Conservation (phyloP, 345 rosid species). For the Bruguiera sexangula region DNA sequence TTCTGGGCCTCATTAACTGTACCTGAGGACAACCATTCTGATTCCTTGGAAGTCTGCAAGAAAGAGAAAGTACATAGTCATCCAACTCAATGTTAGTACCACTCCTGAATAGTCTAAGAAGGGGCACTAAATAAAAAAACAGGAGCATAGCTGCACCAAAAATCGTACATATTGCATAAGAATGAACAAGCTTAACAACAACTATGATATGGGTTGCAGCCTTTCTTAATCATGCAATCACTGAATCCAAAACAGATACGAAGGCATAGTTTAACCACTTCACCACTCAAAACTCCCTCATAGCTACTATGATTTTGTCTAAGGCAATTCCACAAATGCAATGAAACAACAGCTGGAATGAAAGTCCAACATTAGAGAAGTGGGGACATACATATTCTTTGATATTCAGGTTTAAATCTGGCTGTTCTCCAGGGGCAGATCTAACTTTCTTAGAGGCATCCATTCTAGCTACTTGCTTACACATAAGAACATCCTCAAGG, state of each 20-base stretch:
- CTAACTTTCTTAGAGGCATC: conserved; percentile 46
- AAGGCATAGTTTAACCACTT: neutral
- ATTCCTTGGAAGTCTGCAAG: conserved; percentile 43
- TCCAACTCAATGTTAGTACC: conserved; percentile 8
- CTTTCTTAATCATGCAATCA: neutral
- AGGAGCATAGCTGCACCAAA: neutral
- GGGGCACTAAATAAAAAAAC: neutral
- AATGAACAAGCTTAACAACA: conserved; percentile 1
- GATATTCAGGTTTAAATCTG: conserved; percentile 42
- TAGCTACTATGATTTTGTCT: neutral
- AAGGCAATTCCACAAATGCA: neutral
- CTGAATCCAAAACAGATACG: neutral
- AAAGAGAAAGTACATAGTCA: conserved; percentile 9
- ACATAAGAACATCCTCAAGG: conserved; percentile 59
- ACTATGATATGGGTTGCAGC: neutral
- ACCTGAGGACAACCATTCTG: conserved; percentile 41
- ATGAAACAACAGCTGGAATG: neutral
- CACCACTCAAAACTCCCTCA: neutral
- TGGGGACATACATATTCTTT: conserved; percentile 36
- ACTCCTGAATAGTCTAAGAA: neutral
- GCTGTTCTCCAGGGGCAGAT: conserved; percentile 47
- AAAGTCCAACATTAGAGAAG: conserved; percentile 4
- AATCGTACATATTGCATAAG: neutral
- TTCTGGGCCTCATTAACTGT: conserved; percentile 31
- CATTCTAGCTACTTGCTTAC: conserved; percentile 62